Evolutionary conservation across 495 filamentous ascomycete genomes (phyloP), one percentile per base, ranked within the genome.

Genomic region (Aspergillus coremiiformis): DNA sequence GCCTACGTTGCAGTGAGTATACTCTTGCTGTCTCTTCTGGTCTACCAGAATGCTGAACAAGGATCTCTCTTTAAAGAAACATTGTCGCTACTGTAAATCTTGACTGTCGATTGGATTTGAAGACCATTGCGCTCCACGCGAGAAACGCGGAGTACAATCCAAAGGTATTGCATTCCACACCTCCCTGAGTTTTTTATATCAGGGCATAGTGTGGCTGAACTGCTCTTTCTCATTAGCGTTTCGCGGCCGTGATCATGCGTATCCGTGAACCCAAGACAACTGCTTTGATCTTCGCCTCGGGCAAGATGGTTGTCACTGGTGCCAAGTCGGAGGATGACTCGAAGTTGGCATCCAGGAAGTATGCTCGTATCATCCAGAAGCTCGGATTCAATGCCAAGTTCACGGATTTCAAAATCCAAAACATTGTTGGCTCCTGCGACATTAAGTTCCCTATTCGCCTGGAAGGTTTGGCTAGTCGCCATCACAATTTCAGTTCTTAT

Each of bases 361-460:
- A 97, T 71, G 93, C 93, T 20, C 90, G 93, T 57, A 98, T 98
- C 72, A 97, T 98, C 63, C 93, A 98, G 78, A 98, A 98, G 76
- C 89, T 98, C 52, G 93, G 93, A 47, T 98, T 98, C 82, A 95
- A 96, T 58, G 91, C 94, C 53, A 96, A 96, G 82, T 98, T 98
- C 75, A 96, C 90, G 53, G 93, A 98, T 70, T 98, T 98, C 79
- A 97, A 98, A 80, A 97, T 97, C 70, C 94, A 98, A 77, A 98
- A 98, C 74, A 98, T 98, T 46, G 93, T 98, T 55, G 93, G 93
- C 53, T 95, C 90, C 27, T 96, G 93, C 69, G 93, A 98, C 65
- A 96, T 98, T 80, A 96, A 96, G 75, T 98, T 98, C 77, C 93
- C 93, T 39, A 97, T 98, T 60, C 90, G 93, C 62, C 78, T 98